These are phyloP conservation scores for Cephalotrichum gorgonifer DNA, from an alignment of 2,329 filamentous ascomycete genomes.

Conservation along the genomic window DNA sequence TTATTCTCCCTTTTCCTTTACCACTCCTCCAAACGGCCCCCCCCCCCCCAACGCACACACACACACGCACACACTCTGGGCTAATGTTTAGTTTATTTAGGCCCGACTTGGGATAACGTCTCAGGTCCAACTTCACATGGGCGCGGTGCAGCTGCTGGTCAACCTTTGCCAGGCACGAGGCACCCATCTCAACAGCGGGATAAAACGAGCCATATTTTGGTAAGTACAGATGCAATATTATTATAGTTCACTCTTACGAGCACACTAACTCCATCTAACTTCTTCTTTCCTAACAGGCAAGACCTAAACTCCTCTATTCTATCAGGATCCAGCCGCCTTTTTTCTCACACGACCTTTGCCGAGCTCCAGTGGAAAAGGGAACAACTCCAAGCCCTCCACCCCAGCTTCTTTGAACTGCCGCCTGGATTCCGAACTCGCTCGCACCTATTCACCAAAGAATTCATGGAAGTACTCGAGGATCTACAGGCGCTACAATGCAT, in stretches of 20 bases:
- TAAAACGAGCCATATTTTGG: slow-evolving; percentile 13
- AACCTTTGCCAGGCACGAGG: slow-evolving; percentile 16
- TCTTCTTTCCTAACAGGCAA: slow-evolving; percentile 19
- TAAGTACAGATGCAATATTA: no score
- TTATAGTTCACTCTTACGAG: no score
- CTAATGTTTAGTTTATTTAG: slow-evolving; percentile 13
- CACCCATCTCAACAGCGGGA: slow-evolving; percentile 21
- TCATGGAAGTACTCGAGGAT: slow-evolving; percentile 26
- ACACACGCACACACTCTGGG: no score
- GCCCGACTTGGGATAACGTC: slow-evolving; percentile 21
- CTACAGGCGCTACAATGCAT: slow-evolving; percentile 26
- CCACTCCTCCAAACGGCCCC: background rate
- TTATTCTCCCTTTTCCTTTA: no score
- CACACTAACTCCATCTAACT: background rate
- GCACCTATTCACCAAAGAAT: slow-evolving; percentile 16
- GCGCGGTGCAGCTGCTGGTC: slow-evolving; percentile 24
- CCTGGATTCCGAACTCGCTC: slow-evolving; percentile 18
- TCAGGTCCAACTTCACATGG: slow-evolving; percentile 31
- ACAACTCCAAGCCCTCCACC: slow-evolving; percentile 19
- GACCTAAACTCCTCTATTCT: slow-evolving; percentile 29
- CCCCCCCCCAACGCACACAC: background rate
- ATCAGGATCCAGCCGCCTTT: slow-evolving; percentile 24
- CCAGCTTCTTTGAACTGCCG: slow-evolving; percentile 19
- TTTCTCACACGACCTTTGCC: slow-evolving; percentile 27
- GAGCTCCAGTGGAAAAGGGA: slow-evolving; percentile 28